Conservation (phyloP, 2,329 filamentous ascomycete genomes). For the Cytospora paraplurivora region DNA sequence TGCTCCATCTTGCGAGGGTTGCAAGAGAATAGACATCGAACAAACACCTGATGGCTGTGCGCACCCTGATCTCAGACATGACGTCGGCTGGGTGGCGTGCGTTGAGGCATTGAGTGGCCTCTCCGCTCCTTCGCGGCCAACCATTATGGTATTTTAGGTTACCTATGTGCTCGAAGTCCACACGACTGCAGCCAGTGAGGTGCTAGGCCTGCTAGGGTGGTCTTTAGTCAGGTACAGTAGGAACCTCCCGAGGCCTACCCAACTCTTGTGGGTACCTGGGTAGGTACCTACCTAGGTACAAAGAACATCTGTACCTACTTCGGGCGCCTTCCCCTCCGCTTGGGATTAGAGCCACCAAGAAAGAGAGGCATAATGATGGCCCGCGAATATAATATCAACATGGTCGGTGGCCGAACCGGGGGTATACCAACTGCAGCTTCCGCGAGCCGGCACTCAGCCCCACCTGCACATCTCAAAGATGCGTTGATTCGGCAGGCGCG, state of each 20-base stretch:
- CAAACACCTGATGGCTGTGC: constrained; percentile 16
- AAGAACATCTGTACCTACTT: too few relatives aligned
- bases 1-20: not conserved
- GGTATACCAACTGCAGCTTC: constrained; percentile 18
- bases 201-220: too few relatives aligned
- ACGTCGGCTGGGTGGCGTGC: constrained; percentile 18
- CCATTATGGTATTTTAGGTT: not conserved
- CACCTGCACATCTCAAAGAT: constrained; percentile 31
- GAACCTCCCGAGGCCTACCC: too few relatives aligned
- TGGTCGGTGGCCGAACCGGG: constrained; percentile 24
- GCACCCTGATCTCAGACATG: constrained; percentile 22
- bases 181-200: not conserved
- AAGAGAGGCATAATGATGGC: too few relatives aligned
- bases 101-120: constrained; percentile 12
- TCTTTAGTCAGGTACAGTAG: too few relatives aligned
- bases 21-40: constrained; percentile 14
- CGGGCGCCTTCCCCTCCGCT: too few relatives aligned
- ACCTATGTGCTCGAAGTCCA: not conserved
- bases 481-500: constrained; percentile 25
- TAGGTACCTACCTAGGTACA: too few relatives aligned
- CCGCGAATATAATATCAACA: not conserved
- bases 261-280: too few relatives aligned
- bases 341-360: too few relatives aligned
- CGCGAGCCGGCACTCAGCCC: constrained; percentile 20
- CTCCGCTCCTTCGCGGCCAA: constrained; percentile 4